phyloP scores from a whole-genome alignment of 257 asterid species.

The Rubia yunnanensis region DNA sequence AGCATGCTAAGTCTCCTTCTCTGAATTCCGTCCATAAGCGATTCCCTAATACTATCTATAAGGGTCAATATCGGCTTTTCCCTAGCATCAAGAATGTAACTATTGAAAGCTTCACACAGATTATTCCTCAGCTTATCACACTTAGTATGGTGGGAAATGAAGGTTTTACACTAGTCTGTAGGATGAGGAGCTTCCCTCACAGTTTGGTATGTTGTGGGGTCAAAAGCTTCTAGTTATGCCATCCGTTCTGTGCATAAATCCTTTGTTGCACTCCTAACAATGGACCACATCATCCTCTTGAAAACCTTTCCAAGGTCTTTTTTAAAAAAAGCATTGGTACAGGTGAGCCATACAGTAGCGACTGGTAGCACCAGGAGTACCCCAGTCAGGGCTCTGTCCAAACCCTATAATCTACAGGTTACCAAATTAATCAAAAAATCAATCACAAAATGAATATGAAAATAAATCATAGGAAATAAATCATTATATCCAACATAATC shows the following conservation, averaged over 20 bases:
- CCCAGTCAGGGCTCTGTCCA: neutral
- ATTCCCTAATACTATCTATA: neutral
- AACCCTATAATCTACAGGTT: too few species aligned
- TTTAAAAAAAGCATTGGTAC: neutral
- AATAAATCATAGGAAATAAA: too few species aligned
- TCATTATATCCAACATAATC: too few species aligned
- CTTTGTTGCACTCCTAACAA: neutral
- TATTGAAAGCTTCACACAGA: neutral
- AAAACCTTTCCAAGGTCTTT: neutral
- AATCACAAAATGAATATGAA: too few species aligned
- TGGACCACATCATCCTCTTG: neutral
- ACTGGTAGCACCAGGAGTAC: neutral
- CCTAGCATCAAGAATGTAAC: neutral
- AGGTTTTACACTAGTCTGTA: neutral
- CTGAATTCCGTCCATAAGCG: neutral
- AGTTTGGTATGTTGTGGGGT: too few species aligned
- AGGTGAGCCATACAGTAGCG: neutral
- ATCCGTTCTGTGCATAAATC: neutral
- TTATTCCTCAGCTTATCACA: neutral
- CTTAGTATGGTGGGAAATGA: neutral
- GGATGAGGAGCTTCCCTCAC: neutral
- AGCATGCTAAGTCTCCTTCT: neutral
- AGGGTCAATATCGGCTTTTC: too few species aligned
- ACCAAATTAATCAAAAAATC: too few species aligned
- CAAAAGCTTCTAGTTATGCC: neutral